Conservation (phyloP, 2,329 filamentous ascomycete genomes). For the Cordyceps javanica region DNA sequence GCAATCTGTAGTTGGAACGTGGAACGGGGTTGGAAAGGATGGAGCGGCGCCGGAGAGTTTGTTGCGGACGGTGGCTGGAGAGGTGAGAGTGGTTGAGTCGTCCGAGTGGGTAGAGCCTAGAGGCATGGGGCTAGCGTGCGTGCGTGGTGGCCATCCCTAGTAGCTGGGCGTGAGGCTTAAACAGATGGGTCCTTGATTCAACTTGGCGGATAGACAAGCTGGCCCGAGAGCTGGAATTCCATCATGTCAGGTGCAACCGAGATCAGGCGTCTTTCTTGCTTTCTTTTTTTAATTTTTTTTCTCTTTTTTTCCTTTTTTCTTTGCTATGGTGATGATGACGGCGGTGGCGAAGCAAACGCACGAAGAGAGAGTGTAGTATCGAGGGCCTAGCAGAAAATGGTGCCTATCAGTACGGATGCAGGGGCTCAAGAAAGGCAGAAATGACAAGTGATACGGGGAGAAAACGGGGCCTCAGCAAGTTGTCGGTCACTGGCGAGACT, state of each 20-base stretch:
- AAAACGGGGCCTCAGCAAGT: too few relatives aligned
- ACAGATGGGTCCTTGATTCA: background rate
- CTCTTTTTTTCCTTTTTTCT: too few relatives aligned
- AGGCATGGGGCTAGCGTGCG: background rate
- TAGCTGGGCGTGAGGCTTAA: background rate
- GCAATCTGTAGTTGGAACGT: background rate
- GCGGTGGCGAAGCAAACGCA: background rate
- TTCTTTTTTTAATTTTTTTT: too few relatives aligned
- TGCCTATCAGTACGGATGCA: background rate
- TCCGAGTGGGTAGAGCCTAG: background rate
- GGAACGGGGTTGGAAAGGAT: background rate
- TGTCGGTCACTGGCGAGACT: background rate
- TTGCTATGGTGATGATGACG: background rate
- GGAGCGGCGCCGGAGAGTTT: conserved; percentile 5
- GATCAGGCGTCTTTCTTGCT: background rate
- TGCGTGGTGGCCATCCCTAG: background rate
- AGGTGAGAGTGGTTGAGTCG: background rate
- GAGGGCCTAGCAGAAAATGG: background rate
- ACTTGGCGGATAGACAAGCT: background rate
- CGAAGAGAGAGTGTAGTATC: background rate
- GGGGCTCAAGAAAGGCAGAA: background rate
- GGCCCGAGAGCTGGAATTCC: background rate
- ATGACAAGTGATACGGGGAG: background rate
- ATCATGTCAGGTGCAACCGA: background rate
- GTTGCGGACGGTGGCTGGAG: background rate